Percentiles rank a stretch among this genome's conserved stretches.
Conservation (phyloP, 2,329 filamentous ascomycete species). For the Metarhizium album region DNA sequence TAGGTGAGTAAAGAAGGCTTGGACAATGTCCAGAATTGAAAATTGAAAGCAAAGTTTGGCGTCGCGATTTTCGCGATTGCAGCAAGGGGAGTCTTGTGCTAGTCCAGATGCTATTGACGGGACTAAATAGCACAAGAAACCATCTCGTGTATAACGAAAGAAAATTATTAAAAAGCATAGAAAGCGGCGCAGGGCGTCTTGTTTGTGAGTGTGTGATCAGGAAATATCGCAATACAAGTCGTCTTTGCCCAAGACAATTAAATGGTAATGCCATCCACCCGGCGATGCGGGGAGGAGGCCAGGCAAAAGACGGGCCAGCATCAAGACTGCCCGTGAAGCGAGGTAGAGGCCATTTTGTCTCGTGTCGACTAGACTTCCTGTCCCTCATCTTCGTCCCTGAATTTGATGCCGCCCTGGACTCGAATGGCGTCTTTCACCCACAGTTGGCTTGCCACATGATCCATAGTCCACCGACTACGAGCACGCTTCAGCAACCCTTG, state of each 20-base stretch:
- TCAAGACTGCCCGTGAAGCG: not conserved
- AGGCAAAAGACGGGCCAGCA: not conserved
- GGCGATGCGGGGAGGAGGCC: not conserved
- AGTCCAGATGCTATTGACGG: not conserved
- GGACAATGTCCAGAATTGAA: not conserved
- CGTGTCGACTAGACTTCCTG: slow-evolving; percentile 32
- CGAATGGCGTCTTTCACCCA: slow-evolving; percentile 71
- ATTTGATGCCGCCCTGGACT: slow-evolving; percentile 51
- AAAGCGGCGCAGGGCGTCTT: not conserved
- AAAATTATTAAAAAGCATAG: not conserved
- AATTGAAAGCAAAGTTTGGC: not conserved
- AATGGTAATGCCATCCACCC: too few relatives aligned
- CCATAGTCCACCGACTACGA: slow-evolving; percentile 64
- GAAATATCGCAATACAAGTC: too few relatives aligned
- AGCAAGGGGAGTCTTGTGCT: not conserved
- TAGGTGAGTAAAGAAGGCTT: not conserved
- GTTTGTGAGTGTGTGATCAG: too few relatives aligned
- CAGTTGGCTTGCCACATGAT: slow-evolving; percentile 57
- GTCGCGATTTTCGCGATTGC: not conserved
- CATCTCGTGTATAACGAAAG: not conserved
- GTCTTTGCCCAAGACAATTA: too few relatives aligned
- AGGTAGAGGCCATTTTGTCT: not conserved
- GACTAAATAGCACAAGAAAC: not conserved
- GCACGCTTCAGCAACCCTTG: slow-evolving; percentile 78
- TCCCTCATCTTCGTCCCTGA: slow-evolving; percentile 48